These are phyloP conservation scores for Vitis labrusca DNA, from an alignment of 164 flowering plant genomes.

Conservation along the genomic window DNA sequence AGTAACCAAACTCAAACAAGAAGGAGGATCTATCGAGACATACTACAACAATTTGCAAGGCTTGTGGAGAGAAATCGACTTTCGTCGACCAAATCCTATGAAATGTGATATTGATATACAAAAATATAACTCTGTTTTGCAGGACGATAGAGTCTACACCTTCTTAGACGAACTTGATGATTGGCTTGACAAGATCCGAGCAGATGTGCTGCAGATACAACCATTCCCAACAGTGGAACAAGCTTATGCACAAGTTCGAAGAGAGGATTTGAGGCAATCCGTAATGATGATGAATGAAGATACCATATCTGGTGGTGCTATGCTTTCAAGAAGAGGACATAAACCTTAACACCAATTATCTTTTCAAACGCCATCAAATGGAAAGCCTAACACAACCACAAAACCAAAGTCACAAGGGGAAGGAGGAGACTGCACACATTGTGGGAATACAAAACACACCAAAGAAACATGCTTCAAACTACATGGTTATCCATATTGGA, in stretches of 20 bases:
- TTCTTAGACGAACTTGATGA: too few relatives aligned
- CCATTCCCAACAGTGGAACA: neutral
- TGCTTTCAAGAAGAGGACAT: neutral
- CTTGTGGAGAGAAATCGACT: neutral
- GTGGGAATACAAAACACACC: conserved; percentile 1
- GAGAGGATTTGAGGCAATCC: neutral
- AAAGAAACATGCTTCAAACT: neutral
- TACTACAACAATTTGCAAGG: conserved; percentile 4
- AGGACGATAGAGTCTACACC: too few relatives aligned
- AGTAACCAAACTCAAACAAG: too few relatives aligned
- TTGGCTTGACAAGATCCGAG: neutral
- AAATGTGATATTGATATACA: too few relatives aligned
- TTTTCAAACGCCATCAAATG: neutral
- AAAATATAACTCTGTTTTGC: too few relatives aligned
- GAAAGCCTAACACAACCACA: neutral
- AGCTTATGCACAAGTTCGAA: neutral
- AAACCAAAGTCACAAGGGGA: neutral
- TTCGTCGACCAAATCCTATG: too few relatives aligned
- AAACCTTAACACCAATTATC: neutral
- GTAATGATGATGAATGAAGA: neutral
- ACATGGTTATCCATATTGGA: too few relatives aligned
- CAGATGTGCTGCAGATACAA: neutral
- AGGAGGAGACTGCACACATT: neutral
- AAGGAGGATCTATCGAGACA: too few relatives aligned
- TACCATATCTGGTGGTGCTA: neutral